Conservation (phyloP, 2,329 filamentous ascomycete species). For the Colletotrichum sp. region DNA sequence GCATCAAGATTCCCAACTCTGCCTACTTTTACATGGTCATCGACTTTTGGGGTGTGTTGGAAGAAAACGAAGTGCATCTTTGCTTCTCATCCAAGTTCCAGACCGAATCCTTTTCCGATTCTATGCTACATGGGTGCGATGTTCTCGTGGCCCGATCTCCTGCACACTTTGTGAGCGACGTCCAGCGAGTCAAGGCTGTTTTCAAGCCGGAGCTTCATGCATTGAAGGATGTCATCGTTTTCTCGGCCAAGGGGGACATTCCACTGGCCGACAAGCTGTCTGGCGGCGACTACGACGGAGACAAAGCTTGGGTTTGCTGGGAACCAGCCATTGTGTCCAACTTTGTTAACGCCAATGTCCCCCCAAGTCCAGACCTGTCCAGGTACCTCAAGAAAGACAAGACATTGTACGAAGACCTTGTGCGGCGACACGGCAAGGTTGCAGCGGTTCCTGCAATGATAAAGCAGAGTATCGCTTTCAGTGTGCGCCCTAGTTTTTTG, state of each 20-base stretch:
- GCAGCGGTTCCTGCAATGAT: constrained; percentile 52
- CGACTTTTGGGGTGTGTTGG: constrained; percentile 66
- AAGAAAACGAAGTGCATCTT: constrained; percentile 71
- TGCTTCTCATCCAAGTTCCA: constrained; percentile 73
- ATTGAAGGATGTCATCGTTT: constrained; percentile 81
- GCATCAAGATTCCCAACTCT: constrained; percentile 65
- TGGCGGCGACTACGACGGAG: constrained; percentile 84
- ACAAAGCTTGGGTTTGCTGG: constrained; percentile 81
- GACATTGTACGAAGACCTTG: constrained; percentile 50
- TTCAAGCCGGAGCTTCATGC: constrained; percentile 65
- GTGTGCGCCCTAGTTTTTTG: constrained; percentile 60
- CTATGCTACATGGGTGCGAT: constrained; percentile 60
- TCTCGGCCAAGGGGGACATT: constrained; percentile 65
- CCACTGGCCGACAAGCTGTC: constrained; percentile 75
- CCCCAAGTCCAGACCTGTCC: constrained; percentile 46
- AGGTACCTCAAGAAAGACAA: constrained; percentile 57
- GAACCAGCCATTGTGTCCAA: constrained; percentile 67
- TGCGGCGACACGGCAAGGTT: constrained; percentile 20
- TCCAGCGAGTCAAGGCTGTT: constrained; percentile 70
- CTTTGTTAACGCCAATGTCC: constrained; percentile 67
- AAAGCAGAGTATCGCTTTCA: constrained; percentile 60
- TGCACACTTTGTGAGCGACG: constrained; percentile 72
- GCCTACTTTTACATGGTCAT: constrained; percentile 70
- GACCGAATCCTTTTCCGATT: constrained; percentile 56
- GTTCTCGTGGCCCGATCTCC: constrained; percentile 74